Base-by-base conservation (phyloP, 305 asterid genomes). In the Plantago rigida region DNA sequence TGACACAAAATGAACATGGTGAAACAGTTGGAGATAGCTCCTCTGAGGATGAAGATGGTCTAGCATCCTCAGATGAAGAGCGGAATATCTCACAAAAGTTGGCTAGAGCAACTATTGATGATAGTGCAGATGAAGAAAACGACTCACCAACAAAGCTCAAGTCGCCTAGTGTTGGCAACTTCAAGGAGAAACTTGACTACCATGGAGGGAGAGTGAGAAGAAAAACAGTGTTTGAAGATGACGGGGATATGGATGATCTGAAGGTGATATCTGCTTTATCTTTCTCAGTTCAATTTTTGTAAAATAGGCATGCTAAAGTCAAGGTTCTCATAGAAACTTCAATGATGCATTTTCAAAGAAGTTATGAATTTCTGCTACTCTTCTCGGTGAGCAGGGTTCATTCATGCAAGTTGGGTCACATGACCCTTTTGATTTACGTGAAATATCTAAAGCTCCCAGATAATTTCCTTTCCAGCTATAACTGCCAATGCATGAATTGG, bases 131-230 rank as follows among this genome's bases (percentile, higher is more conserved):
- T 64, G 89, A 80, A 79, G 95, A 86, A 63, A 59, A 71, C 63
- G 62, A 44, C 66, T 13, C 29, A 46, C 47, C 66, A 66, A 71
- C 91, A 11, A 77, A 80, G 63, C 66, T 72, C 48, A 77, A 66
- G 48, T 50, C 68, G 54, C 75, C 72, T 11, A 54, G 67, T 28
- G 64, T 57, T 64, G 56, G 62, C 78, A 69, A 77, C 66, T 69
- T 82, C 13, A 67, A 66, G 60, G 97, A 88, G 70, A 79, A 79
- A 46, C 62, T 77, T 70, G 94, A 84, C 73, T 56, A 79, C 66
- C 79, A 68, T 67, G 96, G 79, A 3, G 96, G 96, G 78, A 89
- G 99, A 77, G 73, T 76, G 85, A 81, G 99, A 73, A 87, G 99
- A 74, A 86, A 77, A 85, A 96, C 95, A 68, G 75, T 85, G 69